A percentile compares a stretch with the other conserved stretches of the same genome.
These are phyloP conservation scores for Nectriaceae sp. DNA, from an alignment of 2,329 filamentous ascomycete genomes.

Conservation along the genomic window DNA sequence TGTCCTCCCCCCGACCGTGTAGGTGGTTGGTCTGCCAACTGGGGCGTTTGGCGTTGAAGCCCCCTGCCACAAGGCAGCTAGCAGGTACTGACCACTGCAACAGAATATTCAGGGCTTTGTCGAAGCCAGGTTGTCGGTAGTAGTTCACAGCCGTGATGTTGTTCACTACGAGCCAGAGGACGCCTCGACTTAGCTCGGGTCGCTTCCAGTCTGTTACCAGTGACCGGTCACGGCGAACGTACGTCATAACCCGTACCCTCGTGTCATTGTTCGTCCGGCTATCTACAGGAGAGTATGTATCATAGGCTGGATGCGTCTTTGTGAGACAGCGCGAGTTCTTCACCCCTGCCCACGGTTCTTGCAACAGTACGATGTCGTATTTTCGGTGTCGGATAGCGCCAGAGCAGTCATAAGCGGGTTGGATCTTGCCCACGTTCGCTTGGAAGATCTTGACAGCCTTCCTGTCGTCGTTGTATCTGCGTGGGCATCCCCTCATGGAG, in stretches of 20 bases:
- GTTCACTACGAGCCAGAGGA: conserved; percentile 16
- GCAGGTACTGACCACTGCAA: conserved; percentile 11
- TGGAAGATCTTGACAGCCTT: conserved; percentile 10
- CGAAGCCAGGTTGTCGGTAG: conserved; percentile 12
- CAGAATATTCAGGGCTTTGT: conserved; percentile 12
- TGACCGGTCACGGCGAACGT: conserved; percentile 8
- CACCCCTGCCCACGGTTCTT: conserved; percentile 14
- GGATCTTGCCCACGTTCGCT: conserved; percentile 16
- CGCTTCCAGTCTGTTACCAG: conserved; percentile 13
- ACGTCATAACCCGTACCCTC: conserved; percentile 17
- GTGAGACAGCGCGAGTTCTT: conserved; percentile 11
- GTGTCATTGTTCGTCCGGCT: conserved; percentile 10
- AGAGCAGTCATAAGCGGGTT: conserved; percentile 11
- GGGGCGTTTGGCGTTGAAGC: conserved; percentile 19
- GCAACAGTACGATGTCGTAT: conserved; percentile 16
- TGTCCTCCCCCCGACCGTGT: too few relatives aligned
- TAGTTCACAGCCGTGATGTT: conserved; percentile 15
- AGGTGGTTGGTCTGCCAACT: conserved; percentile 20
- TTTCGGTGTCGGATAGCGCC: conserved; percentile 12
- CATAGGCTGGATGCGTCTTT: conserved; percentile 13
- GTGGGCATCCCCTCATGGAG: neutral
- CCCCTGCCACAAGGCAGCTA: conserved; percentile 15
- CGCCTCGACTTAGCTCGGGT: conserved; percentile 10
- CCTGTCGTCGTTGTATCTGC: neutral
- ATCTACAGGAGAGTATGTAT: conserved; percentile 12